Base-by-base conservation (phyloP, 2,329 filamentous ascomycete species). In the Ceratocystis albifundus region DNA sequence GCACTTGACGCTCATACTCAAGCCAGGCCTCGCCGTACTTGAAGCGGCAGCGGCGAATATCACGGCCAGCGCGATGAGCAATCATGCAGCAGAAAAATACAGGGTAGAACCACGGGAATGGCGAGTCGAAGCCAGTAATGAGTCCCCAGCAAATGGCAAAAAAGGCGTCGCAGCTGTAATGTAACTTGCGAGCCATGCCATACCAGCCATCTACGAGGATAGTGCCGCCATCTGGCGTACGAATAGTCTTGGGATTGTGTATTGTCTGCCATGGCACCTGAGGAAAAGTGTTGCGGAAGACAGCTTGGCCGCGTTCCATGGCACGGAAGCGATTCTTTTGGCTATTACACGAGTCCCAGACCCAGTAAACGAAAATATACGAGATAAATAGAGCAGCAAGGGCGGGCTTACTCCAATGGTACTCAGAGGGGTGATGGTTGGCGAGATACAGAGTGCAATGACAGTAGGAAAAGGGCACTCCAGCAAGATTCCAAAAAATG, bases 401-500 rank as follows among this genome's bases (percentile, higher is more conserved):
- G 64, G 84, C 84, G 70, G 80, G 84, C 66, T 82, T 84, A 72
- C 90, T 89, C 87, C 88, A 92, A 65, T 80, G 81, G 76, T 96
- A 96, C 67, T 84, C 84, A 45, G 84, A 81, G 0, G 92, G 88
- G 72, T 88, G 78, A 75, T 95, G 90, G 76, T 88, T 92, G 70
- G 90, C 90, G 63, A 96, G 82, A 77, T 89, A 96, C 72, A 96
- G 85, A 62, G 89, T 93, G 82, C 89, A 94, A 80, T 96, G 91
- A 79, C 90, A 96, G 82, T 96, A 96, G 65, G 86, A 91, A 64
- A 96, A 81, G 15, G 91, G 91, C 30, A 96, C 91, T 70, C 91
- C 91, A 61, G 91, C 90, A 74, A 96, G 80, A 77, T 96, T 96
- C 91, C 91, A 96, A 84, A 96, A 96, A 76, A 95, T 95, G 70